phyloP scores from a whole-genome alignment of 352 stramenopile species.

The Phytopythium helicoides region DNA sequence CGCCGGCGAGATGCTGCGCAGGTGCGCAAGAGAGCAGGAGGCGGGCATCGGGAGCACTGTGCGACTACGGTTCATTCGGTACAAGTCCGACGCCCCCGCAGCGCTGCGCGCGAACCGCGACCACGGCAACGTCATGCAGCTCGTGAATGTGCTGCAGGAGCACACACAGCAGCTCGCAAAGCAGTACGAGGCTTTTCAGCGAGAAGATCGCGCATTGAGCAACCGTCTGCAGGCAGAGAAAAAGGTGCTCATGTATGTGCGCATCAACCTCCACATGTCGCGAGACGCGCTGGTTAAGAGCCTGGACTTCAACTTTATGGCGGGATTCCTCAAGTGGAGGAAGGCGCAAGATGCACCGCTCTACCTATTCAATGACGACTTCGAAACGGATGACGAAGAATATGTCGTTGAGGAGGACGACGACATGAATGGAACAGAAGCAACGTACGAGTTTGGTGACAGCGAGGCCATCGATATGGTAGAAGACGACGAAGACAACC shows the following conservation, averaged over 20 bases:
- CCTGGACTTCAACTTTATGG: constrained; percentile 46
- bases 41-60: constrained; percentile 19
- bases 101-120: constrained; percentile 31
- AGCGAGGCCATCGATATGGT: constrained; percentile 11
- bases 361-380: not conserved
- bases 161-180: constrained; percentile 25
- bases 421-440: not conserved
- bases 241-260: constrained; percentile 61
- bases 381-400: not conserved
- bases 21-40: constrained; percentile 21
- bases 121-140: constrained; percentile 46
- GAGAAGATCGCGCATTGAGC: constrained; percentile 30
- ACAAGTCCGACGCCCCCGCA: constrained; percentile 34
- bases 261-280: constrained; percentile 34
- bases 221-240: constrained; percentile 54
- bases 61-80: constrained; percentile 58
- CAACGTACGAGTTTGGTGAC: not conserved
- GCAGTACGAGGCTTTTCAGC: constrained; percentile 40
- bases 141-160: constrained; percentile 39
- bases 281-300: constrained; percentile 34
- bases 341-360: constrained; percentile 5
- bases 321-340: constrained; percentile 55
- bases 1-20: constrained; percentile 18
- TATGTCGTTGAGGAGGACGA: constrained; percentile 6
- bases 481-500: constrained; percentile 5